Percentiles rank a stretch among this genome's conserved stretches.
These are phyloP conservation scores for Monilinia fructigena DNA, from an alignment of 2,329 filamentous ascomycete genomes.

Conservation along the genomic window DNA sequence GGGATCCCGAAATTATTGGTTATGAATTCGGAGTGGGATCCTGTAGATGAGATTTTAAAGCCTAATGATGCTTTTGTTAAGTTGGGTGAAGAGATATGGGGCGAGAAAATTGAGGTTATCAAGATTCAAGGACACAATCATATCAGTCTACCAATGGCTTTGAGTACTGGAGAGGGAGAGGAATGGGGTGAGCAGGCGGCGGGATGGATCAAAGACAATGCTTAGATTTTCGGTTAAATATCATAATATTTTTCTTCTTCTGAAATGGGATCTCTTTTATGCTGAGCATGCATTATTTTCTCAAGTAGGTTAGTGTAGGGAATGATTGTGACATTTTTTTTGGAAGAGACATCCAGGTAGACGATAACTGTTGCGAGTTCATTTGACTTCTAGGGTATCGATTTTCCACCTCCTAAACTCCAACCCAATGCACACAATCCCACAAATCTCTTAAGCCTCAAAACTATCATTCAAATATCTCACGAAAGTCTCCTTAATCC, in stretches of 20 bases:
- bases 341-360: not conserved
- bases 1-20: conserved; percentile 32
- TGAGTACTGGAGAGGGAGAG: conserved; percentile 37
- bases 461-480: conserved; percentile 66
- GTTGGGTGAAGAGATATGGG: conserved; percentile 33
- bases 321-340: not conserved
- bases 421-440: not conserved
- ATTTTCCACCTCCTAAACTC: conserved; percentile 23
- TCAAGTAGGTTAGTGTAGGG: not conserved
- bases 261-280: not conserved
- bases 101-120: conserved; percentile 29
- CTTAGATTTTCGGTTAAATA: not conserved
- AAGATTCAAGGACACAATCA: conserved; percentile 38
- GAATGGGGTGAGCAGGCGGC: conserved; percentile 36
- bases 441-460: conserved; percentile 40
- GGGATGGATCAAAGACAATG: conserved; percentile 34
- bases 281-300: not conserved
- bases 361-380: not conserved
- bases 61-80: conserved; percentile 35
- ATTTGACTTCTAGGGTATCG: conserved; percentile 26
- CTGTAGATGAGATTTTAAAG: conserved; percentile 36
- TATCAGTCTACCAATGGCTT: conserved; percentile 34
- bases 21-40: conserved; percentile 36
- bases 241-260: not conserved
- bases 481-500: conserved; percentile 63